Percentiles rank a stretch among this genome's conserved stretches.
phyloP scores from a whole-genome alignment of 2,329 filamentous ascomycete genomes.

The Coleophoma eucalyptorum region DNA sequence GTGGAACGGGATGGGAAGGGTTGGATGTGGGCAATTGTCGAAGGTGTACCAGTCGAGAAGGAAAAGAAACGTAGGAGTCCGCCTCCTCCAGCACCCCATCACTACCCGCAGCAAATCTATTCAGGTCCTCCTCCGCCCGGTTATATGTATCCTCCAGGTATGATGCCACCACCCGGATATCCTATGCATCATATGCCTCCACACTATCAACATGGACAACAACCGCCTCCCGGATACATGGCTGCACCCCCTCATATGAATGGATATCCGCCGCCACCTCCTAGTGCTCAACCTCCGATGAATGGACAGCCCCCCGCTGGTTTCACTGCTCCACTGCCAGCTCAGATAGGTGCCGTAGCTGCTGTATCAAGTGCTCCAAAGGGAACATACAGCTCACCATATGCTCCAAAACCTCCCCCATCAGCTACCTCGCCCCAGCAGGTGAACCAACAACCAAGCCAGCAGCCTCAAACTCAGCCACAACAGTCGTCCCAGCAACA shows the following conservation, averaged over 20 bases:
- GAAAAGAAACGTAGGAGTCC: slow-evolving; percentile 44
- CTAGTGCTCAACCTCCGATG: slow-evolving; percentile 9
- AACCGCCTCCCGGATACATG: slow-evolving; percentile 14
- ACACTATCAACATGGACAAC: slow-evolving; percentile 15
- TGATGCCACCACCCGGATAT: slow-evolving; percentile 20
- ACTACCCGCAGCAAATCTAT: slow-evolving; percentile 24
- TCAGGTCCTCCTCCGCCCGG: slow-evolving; percentile 17
- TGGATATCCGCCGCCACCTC: slow-evolving; percentile 11
- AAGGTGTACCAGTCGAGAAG: slow-evolving; percentile 50
- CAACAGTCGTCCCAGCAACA: slow-evolving; percentile 4
- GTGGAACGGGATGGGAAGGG: slow-evolving; percentile 50
- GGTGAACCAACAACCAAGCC: background rate
- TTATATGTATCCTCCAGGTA: slow-evolving; percentile 14
- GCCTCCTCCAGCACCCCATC: slow-evolving; percentile 31
- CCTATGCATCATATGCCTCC: slow-evolving; percentile 15
- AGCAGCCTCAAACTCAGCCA: slow-evolving; percentile 6
- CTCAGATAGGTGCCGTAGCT: slow-evolving; percentile 14
- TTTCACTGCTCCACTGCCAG: slow-evolving; percentile 14
- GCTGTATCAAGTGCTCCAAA: slow-evolving; percentile 2
- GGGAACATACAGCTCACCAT: slow-evolving; percentile 28
- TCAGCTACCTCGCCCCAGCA: slow-evolving; percentile 6
- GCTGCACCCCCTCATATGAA: slow-evolving; percentile 11
- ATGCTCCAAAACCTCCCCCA: slow-evolving; percentile 24
- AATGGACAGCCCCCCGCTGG: slow-evolving; percentile 10
- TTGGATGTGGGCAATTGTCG: slow-evolving; percentile 51